phyloP scores from a whole-genome alignment of 225 moss, liverwort and hornwort species.

The Marchantia polymorpha region DNA sequence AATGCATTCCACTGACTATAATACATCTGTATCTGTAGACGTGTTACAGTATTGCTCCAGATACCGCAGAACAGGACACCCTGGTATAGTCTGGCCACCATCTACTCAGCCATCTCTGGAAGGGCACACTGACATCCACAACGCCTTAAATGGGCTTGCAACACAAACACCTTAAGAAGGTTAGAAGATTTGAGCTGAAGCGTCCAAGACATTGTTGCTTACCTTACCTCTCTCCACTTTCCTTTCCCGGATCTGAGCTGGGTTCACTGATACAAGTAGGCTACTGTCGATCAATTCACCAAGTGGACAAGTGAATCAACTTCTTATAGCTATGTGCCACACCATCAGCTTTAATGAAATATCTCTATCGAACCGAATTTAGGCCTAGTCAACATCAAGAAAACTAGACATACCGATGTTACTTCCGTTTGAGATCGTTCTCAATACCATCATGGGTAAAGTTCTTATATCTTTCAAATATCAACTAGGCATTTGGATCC shows the following conservation, averaged over 20 bases:
- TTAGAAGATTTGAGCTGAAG: slow-evolving; percentile 4
- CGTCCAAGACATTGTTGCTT: neutral
- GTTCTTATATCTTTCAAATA: no score
- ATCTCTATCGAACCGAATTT: no score
- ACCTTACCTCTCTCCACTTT: neutral
- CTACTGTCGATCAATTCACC: no score
- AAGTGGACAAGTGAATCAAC: no score
- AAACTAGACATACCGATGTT: no score
- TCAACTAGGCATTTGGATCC: no score
- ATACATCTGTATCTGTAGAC: slow-evolving; percentile 16
- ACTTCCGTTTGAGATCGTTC: no score
- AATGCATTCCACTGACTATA: slow-evolving; percentile 4
- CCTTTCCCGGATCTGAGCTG: slow-evolving; percentile 3
- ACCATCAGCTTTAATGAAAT: no score
- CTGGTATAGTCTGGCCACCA: neutral
- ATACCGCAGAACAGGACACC: neutral
- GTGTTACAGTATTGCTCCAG: slow-evolving; percentile 14
- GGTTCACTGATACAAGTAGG: neutral
- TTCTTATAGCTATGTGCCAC: no score
- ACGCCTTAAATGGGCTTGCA: no score
- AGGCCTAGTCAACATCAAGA: no score
- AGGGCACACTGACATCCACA: neutral
- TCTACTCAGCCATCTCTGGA: neutral
- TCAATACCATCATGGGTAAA: no score
- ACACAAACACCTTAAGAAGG: neutral